Conservation (phyloP, 2,329 filamentous ascomycete genomes). For the Colletotrichum simmondsii region DNA sequence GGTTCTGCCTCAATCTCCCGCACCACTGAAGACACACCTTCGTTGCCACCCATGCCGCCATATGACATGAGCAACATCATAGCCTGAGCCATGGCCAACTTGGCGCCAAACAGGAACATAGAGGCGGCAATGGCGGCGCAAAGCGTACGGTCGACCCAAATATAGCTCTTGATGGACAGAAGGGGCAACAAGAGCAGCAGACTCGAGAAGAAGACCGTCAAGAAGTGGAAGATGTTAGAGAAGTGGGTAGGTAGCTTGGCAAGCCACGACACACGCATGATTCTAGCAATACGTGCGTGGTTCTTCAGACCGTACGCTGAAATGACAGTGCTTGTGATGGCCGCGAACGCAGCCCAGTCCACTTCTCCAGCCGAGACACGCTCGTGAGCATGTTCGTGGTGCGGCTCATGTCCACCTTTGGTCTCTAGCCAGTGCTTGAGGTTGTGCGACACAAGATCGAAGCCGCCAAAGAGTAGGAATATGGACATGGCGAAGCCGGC, state of each 20-base stretch:
- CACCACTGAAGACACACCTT: constrained; percentile 77
- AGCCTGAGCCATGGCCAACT: constrained; percentile 86
- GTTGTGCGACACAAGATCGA: constrained; percentile 94
- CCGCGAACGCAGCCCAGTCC: constrained; percentile 83
- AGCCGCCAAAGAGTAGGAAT: constrained; percentile 95
- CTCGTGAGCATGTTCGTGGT: constrained; percentile 75
- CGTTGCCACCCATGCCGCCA: constrained; percentile 47
- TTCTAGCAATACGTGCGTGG: constrained; percentile 89
- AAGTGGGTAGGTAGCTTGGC: constrained; percentile 86
- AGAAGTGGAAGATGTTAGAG: constrained; percentile 93
- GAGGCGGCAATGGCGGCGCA: constrained; percentile 83
- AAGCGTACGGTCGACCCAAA: constrained; percentile 84
- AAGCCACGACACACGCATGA: constrained; percentile 88
- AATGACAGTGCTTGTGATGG: constrained; percentile 84
- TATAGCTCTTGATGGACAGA: constrained; percentile 82
- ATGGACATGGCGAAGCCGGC: constrained; percentile 97
- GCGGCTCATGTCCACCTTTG: constrained; percentile 75
- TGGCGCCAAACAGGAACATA: constrained; percentile 89
- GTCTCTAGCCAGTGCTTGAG: constrained; percentile 90
- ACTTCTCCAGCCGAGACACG: constrained; percentile 79
- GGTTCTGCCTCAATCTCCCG: constrained; percentile 86
- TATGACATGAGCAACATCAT: constrained; percentile 98
- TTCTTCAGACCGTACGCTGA: constrained; percentile 91
- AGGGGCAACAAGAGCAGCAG: constrained; percentile 85
- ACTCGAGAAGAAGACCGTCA: constrained; percentile 88